A percentile compares a stretch with the other conserved stretches of the same genome.
Evolutionary conservation across 345 rosid species (phyloP).

Genomic region (Arabidopsis arenosa): DNA sequence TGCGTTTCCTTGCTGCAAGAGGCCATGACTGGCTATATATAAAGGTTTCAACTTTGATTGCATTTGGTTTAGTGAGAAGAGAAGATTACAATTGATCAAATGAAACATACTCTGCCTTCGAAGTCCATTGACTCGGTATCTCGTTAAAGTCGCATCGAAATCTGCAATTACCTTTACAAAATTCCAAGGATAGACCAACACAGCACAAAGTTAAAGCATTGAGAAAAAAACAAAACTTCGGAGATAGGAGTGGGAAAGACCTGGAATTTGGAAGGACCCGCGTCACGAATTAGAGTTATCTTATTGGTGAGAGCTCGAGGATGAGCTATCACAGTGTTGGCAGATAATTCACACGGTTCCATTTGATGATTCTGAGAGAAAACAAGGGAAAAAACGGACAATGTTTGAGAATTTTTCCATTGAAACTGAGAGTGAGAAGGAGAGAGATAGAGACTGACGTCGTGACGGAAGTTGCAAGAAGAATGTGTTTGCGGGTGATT

Average conservation of each 20-base stretch:
- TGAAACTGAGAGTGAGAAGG: background rate
- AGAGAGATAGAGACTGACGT: slow-evolving; percentile 9
- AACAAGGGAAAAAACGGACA: background rate
- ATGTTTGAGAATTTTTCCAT: background rate
- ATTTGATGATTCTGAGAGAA: slow-evolving; percentile 42
- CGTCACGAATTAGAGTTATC: slow-evolving; percentile 59
- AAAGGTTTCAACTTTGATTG: slow-evolving; percentile 36
- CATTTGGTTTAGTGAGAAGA: slow-evolving; percentile 15
- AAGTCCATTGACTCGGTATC: slow-evolving; percentile 60
- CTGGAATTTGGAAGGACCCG: slow-evolving; percentile 84
- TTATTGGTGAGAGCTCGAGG: slow-evolving; percentile 54
- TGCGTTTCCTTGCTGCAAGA: slow-evolving; percentile 76
- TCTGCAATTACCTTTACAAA: slow-evolving; percentile 61
- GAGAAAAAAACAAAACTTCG: background rate
- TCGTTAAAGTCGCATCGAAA: slow-evolving; percentile 85
- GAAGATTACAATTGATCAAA: slow-evolving; percentile 6
- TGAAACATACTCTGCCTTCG: slow-evolving; percentile 69
- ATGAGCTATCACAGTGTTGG: slow-evolving; percentile 50
- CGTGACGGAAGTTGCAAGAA: slow-evolving; percentile 6
- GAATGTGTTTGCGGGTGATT: background rate
- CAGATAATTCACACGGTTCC: slow-evolving; percentile 46
- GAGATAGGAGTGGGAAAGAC: slow-evolving; percentile 44
- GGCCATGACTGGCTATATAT: slow-evolving; percentile 75
- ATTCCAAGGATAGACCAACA: slow-evolving; percentile 10
- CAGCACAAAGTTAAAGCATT: slow-evolving; percentile 9